These are phyloP conservation scores for Pyrrhoderma noxium DNA, from an alignment of 1,284 basidiomycete species.

Conservation along the genomic window DNA sequence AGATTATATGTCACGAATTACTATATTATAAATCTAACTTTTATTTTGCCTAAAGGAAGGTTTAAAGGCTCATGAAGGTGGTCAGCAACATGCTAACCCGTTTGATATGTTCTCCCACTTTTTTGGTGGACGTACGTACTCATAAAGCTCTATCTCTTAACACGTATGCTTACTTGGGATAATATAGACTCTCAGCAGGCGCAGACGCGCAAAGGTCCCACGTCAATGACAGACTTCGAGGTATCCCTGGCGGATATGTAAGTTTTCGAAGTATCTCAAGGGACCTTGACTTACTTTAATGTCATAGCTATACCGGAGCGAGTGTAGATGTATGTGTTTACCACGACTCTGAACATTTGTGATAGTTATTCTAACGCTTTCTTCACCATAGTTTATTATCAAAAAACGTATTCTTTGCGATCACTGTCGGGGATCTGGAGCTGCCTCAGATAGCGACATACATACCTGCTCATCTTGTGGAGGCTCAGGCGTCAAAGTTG, in stretches of 20 bases:
- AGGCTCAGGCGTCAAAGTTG: constrained; percentile 79
- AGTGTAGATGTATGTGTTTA: constrained; percentile 64
- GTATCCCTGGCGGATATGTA: constrained; percentile 81
- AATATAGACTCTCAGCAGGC: constrained; percentile 42
- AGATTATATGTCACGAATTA: constrained; percentile 13
- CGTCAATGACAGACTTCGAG: constrained; percentile 81
- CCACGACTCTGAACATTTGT: not conserved
- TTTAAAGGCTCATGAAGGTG: constrained; percentile 79
- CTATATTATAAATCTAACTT: not conserved
- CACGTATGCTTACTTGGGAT: constrained; percentile 1
- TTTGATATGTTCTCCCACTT: constrained; percentile 91
- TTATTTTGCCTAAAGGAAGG: constrained; percentile 53
- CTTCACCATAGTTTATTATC: constrained; percentile 67
- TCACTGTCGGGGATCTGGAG: constrained; percentile 88
- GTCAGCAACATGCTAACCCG: constrained; percentile 70
- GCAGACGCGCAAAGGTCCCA: constrained; percentile 75
- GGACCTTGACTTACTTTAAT: constrained; percentile 14
- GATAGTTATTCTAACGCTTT: not conserved
- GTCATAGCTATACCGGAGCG: constrained; percentile 61
- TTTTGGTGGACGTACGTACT: constrained; percentile 74
- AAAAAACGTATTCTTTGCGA: constrained; percentile 87
- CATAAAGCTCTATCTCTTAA: not conserved
- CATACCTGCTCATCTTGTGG: constrained; percentile 74
- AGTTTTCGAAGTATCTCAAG: constrained; percentile 24
- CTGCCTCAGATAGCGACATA: constrained; percentile 80